Conservation (phyloP, 768 basidiomycete genomes). For the Termitomyces heimii region DNA sequence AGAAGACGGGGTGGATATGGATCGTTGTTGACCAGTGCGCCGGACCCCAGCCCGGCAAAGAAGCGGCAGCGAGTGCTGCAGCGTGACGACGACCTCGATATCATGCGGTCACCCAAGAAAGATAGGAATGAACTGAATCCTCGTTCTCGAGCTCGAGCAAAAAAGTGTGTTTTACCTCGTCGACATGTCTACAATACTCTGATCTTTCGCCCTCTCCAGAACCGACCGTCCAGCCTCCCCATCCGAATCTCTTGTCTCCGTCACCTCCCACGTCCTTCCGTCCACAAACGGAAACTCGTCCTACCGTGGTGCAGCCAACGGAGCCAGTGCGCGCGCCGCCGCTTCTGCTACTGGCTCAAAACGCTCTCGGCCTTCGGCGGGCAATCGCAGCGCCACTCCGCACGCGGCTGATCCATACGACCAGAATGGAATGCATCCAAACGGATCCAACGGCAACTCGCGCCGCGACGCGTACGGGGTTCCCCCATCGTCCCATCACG, state of each 20-base stretch:
- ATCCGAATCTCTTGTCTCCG: conserved; percentile 67
- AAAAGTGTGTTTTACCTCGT: conserved; percentile 43
- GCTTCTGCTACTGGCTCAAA: conserved; percentile 21
- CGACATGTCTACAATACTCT: conserved; percentile 4
- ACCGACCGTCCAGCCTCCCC: conserved; percentile 64
- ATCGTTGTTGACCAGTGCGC: conserved; percentile 45
- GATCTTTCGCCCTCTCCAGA: conserved; percentile 26
- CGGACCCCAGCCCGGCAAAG: conserved; percentile 61
- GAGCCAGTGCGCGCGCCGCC: conserved; percentile 9
- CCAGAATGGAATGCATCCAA: conserved; percentile 20
- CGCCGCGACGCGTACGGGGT: conserved; percentile 39
- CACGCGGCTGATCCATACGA: conserved; percentile 31
- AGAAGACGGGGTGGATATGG: conserved; percentile 52
- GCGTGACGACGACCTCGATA: conserved; percentile 64
- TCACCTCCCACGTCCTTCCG: conserved; percentile 55
- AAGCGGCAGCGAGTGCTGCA: conserved; percentile 52
- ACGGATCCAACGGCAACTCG: conserved; percentile 12
- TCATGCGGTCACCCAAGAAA: conserved; percentile 57
- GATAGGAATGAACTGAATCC: conserved; percentile 44
- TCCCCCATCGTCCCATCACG: conserved; percentile 49
- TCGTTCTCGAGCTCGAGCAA: conserved; percentile 47
- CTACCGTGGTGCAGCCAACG: conserved; percentile 23
- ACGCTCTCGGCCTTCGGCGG: conserved; percentile 36
- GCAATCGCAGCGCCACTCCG: conserved; percentile 34
- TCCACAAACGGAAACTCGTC: conserved; percentile 25